A percentile compares a stretch with the other conserved stretches of the same genome.
phyloP scores from a whole-genome alignment of 768 basidiomycete genomes.

The Tulasnella sp. region DNA sequence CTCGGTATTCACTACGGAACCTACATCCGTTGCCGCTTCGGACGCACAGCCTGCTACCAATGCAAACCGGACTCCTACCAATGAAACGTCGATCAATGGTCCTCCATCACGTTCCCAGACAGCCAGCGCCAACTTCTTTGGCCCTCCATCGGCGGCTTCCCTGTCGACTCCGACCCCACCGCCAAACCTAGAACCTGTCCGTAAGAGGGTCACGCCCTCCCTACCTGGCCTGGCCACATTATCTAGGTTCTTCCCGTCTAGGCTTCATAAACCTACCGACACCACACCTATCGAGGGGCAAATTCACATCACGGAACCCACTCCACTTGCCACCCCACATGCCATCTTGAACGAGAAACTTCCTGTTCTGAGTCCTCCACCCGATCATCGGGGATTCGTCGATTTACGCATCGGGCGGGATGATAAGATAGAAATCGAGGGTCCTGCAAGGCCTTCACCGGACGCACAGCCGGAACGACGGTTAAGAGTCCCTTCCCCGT shows the following conservation, averaged over 20 bases:
- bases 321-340: not conserved
- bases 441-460: not conserved
- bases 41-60: not conserved
- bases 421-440: not conserved
- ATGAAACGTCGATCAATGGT: not conserved
- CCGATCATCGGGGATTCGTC: not conserved
- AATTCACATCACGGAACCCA: not conserved
- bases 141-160: not conserved
- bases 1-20: conserved; percentile 12
- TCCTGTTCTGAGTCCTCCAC: too few relatives aligned
- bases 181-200: conserved; percentile 7
- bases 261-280: not conserved
- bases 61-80: not conserved
- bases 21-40: not conserved
- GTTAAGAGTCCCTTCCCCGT: not conserved
- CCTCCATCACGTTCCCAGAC: not conserved
- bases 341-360: not conserved
- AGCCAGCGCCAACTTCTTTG: not conserved
- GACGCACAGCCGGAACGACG: not conserved
- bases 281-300: not conserved
- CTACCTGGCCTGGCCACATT: conserved; percentile 4
- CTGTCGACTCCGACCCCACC: conserved; percentile 1
- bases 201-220: not conserved
- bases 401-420: not conserved
- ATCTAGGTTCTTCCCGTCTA: conserved; percentile 8